These are phyloP conservation scores for Pyrenochaeta sp. DNA, from an alignment of 2,329 filamentous ascomycete species.

Conservation along the genomic window DNA sequence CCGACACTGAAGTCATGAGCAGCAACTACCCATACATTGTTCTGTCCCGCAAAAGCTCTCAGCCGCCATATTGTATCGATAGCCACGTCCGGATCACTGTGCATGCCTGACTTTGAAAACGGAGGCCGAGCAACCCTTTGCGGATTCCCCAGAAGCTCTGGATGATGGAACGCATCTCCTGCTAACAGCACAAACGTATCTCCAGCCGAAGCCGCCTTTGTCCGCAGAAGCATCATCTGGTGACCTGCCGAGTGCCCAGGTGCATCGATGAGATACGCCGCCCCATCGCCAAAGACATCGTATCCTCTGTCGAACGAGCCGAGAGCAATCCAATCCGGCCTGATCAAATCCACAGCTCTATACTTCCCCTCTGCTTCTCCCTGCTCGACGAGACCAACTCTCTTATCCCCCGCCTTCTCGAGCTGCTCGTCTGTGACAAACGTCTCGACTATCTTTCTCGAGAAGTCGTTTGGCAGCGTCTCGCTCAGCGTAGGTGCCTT, in stretches of 20 bases:
- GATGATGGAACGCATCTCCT: slow-evolving; percentile 44
- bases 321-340: slow-evolving; percentile 46
- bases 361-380: slow-evolving; percentile 34
- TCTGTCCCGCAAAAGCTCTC: slow-evolving; percentile 25
- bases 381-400: slow-evolving; percentile 33
- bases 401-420: slow-evolving; percentile 25
- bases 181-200: slow-evolving; percentile 40
- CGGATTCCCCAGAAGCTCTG: slow-evolving; percentile 35
- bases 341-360: slow-evolving; percentile 34
- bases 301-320: slow-evolving; percentile 54
- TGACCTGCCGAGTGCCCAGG: slow-evolving; percentile 63
- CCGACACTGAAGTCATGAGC: slow-evolving; percentile 42
- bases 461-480: slow-evolving; percentile 52
- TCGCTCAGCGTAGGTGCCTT: slow-evolving; percentile 47
- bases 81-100: slow-evolving; percentile 35
- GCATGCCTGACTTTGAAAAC: slow-evolving; percentile 36
- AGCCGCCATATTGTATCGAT: slow-evolving; percentile 37
- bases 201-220: slow-evolving; percentile 12
- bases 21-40: slow-evolving; percentile 40
- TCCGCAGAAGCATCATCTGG: slow-evolving; percentile 50
- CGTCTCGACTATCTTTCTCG: slow-evolving; percentile 51
- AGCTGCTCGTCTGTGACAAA: slow-evolving; percentile 40
- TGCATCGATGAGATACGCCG: slow-evolving; percentile 58
- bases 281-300: slow-evolving; percentile 59
- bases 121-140: slow-evolving; percentile 37